Base-by-base conservation (phyloP, 345 rosid species). In the Kernera saxatilis region DNA sequence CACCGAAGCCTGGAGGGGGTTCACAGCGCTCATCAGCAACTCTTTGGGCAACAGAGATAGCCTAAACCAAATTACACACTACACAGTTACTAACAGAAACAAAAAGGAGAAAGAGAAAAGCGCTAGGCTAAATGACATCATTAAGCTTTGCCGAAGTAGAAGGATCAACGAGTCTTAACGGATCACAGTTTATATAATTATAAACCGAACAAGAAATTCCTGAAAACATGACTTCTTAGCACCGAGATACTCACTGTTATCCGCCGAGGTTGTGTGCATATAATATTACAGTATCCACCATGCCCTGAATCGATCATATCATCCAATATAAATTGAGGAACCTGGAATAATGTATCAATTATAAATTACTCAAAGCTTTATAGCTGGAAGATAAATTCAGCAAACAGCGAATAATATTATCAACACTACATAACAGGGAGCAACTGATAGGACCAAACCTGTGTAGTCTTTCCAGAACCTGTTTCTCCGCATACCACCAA, bases 381-480 rank as follows among this genome's bases (percentile, higher is more conserved):
- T n/a, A 61, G 54, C 39, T 35, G 56, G 57, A 56, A 55, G 17
- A 58, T 6, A 46, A 51, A 23, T 54, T 18, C 36, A 60, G 32
- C 45, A 36, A 71, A 51, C 19, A 45, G 29, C 30, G 35, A 12
- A n/a, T n/a, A n/a, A n/a, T n/a, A n/a, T n/a, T n/a, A 40, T 19
- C 58, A 46, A 36, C 62, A 61, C 43, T 37, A 71, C 19, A 23
- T 46, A 39, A 54, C 21, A 74, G 52, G 53, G 25, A 37, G 48
- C 30, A 52, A 39, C 36, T 33, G 6, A 5, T 1, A 6, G 67
- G 32, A 71, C 18, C 36, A 69, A 72, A 90, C 96, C 98, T 90
- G 98, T 18, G 96, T 93, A 55, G 98, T 93, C 88, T 93, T 93
- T 78, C 98, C 98, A 67, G 96, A 93, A 69, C 98, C 98, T 45